Percentiles rank a stretch among this genome's conserved stretches.
Conservation (phyloP, 176 grass and related monocot genomes). For the Raddia guianensis region DNA sequence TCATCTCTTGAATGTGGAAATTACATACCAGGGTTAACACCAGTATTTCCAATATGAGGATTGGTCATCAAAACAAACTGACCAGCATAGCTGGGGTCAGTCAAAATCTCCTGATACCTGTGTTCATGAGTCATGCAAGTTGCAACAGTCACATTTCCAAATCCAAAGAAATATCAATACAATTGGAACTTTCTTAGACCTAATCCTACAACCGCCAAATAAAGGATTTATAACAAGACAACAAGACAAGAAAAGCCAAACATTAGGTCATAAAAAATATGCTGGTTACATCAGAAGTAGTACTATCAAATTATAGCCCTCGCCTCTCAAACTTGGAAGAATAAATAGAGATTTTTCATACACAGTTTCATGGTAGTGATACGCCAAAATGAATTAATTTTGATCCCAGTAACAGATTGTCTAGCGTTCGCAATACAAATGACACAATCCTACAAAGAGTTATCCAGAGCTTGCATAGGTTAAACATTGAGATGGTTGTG, state of each 20-base stretch:
- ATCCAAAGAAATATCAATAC: neutral
- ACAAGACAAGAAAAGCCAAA: neutral
- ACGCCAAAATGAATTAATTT: neutral
- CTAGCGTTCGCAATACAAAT: no score
- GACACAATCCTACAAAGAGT: neutral
- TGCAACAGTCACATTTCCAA: conserved; percentile 11
- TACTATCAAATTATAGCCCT: neutral
- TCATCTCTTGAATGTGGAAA: neutral
- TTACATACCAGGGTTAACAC: conserved; percentile 75
- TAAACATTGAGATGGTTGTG: neutral
- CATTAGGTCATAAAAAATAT: neutral
- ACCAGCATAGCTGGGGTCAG: conserved; percentile 94
- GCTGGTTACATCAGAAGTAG: neutral
- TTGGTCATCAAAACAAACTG: conserved; percentile 98
- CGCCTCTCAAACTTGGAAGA: neutral
- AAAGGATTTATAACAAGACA: conserved; percentile 14
- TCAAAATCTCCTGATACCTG: conserved; percentile 98
- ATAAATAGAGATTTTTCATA: neutral
- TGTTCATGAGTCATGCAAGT: conserved; percentile 18
- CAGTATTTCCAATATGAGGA: conserved; percentile 98
- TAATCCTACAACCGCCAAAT: neutral
- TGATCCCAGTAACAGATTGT: neutral
- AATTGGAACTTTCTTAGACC: neutral
- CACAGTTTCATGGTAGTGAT: neutral
- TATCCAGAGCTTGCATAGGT: neutral